Evolutionary conservation across 192 early-diverging fungal genomes (phyloP).

Genomic region (Jimgerdemannia lactiflua): DNA sequence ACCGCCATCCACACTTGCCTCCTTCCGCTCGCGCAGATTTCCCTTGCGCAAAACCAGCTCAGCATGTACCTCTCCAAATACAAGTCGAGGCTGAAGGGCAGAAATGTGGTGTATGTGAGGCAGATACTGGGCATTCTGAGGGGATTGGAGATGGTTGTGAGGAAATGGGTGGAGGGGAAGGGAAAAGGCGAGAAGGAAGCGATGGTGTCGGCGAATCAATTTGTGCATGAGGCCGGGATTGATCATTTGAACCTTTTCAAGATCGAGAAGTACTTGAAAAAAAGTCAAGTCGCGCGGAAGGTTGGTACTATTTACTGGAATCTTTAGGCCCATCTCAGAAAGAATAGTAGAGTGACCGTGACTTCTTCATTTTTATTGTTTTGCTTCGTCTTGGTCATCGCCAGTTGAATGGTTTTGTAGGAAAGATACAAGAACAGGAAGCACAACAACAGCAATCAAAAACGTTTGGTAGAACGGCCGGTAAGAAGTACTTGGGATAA

Average conservation of each 20-base stretch:
- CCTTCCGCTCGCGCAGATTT: conserved; percentile 49
- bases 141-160: conserved; percentile 32
- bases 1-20: conserved; percentile 64
- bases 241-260: conserved; percentile 87
- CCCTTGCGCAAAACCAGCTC: conserved; percentile 52
- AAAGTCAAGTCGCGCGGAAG: conserved; percentile 68
- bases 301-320: conserved; percentile 3
- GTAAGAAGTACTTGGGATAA: too few relatives aligned
- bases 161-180: conserved; percentile 6
- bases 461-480: too few relatives aligned
- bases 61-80: conserved; percentile 67
- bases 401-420: conserved; percentile 52
- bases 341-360: background rate
- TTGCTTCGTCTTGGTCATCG: background rate
- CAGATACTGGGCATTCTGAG: conserved; percentile 67
- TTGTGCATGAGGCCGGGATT: conserved; percentile 61
- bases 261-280: conserved; percentile 62
- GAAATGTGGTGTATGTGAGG: conserved; percentile 74
- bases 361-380: background rate
- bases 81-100: conserved; percentile 61
- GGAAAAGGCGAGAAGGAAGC: conserved; percentile 11
- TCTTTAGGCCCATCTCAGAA: too few relatives aligned
- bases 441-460: background rate
- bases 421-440: conserved; percentile 22
- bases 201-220: conserved; percentile 63